Conservation (phyloP, 768 basidiomycete genomes). For the Royoungia palumana region DNA sequence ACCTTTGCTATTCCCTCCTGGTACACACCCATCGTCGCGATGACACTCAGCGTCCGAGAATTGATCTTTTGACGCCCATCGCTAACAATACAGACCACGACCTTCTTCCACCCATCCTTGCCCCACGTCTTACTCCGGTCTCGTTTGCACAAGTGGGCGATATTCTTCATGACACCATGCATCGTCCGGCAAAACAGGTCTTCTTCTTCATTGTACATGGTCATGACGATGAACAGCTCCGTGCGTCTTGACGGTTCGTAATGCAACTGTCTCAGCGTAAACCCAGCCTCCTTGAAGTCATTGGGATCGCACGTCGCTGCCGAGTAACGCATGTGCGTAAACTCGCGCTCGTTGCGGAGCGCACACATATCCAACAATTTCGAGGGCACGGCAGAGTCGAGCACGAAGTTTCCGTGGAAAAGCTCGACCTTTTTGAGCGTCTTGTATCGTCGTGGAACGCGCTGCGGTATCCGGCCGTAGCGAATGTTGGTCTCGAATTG, state of each 20-base stretch:
- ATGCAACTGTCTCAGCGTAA: conserved; percentile 85
- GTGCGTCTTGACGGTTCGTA: conserved; percentile 90
- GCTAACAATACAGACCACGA: conserved; percentile 88
- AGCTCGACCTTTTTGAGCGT: conserved; percentile 93
- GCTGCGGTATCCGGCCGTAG: conserved; percentile 88
- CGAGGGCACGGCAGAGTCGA: conserved; percentile 87
- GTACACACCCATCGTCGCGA: conserved; percentile 92
- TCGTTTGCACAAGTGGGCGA: conserved; percentile 83
- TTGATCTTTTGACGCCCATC: conserved; percentile 87
- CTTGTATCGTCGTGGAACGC: conserved; percentile 86
- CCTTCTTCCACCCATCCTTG: conserved; percentile 97
- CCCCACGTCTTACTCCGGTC: conserved; percentile 94
- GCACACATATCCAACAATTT: conserved; percentile 85
- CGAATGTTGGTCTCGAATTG: conserved; percentile 59
- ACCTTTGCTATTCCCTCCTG: conserved; percentile 92
- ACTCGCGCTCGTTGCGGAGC: conserved; percentile 78
- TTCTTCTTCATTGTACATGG: conserved; percentile 97
- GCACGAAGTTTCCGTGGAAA: conserved; percentile 90
- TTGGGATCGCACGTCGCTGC: conserved; percentile 97
- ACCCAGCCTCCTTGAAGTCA: conserved; percentile 76
- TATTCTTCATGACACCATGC: conserved; percentile 95
- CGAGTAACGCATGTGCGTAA: conserved; percentile 93
- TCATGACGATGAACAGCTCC: conserved; percentile 96
- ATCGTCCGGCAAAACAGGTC: conserved; percentile 88
- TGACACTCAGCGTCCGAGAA: conserved; percentile 73